A percentile compares a stretch with the other conserved stretches of the same genome.
phyloP scores from a whole-genome alignment of 2,329 filamentous ascomycete species.

The Penicillium capsulatum region DNA sequence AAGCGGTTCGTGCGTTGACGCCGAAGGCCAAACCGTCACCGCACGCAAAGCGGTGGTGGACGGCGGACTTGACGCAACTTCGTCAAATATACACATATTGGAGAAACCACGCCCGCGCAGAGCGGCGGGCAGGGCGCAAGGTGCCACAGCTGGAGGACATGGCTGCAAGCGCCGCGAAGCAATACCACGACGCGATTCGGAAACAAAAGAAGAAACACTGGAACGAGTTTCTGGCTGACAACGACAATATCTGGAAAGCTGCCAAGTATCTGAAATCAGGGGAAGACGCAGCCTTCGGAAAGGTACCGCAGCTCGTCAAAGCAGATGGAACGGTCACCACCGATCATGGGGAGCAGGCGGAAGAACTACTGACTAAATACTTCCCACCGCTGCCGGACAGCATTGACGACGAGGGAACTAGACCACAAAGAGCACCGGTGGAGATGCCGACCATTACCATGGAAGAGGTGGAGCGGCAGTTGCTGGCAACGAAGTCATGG shows the following conservation, averaged over 20 bases:
- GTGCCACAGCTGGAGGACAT: no score
- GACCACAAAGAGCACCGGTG: constrained; percentile 11
- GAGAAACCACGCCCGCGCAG: no score
- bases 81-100: no score
- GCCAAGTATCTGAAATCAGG: constrained; percentile 22
- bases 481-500: no score
- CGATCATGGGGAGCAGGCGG: no score
- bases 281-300: constrained; percentile 14
- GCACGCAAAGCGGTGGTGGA: constrained; percentile 22
- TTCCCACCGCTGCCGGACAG: constrained; percentile 13
- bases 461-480: constrained; percentile 19
- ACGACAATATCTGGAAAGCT: constrained; percentile 26
- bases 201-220: constrained; percentile 26
- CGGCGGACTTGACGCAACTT: constrained; percentile 18
- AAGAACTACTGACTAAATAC: constrained; percentile 15
- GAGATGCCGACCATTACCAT: constrained; percentile 15
- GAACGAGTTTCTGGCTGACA: constrained; percentile 23
- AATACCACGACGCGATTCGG: constrained; percentile 18
- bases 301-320: constrained; percentile 15
- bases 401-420: constrained; percentile 15
- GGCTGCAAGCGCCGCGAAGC: constrained; percentile 12
- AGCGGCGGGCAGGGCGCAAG: no score
- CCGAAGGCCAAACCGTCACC: constrained; percentile 8
- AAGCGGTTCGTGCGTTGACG: constrained; percentile 21
- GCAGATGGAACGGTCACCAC: constrained; percentile 11